phyloP scores from a whole-genome alignment of 2,329 filamentous ascomycete genomes.

The Exophiala mesophila region DNA sequence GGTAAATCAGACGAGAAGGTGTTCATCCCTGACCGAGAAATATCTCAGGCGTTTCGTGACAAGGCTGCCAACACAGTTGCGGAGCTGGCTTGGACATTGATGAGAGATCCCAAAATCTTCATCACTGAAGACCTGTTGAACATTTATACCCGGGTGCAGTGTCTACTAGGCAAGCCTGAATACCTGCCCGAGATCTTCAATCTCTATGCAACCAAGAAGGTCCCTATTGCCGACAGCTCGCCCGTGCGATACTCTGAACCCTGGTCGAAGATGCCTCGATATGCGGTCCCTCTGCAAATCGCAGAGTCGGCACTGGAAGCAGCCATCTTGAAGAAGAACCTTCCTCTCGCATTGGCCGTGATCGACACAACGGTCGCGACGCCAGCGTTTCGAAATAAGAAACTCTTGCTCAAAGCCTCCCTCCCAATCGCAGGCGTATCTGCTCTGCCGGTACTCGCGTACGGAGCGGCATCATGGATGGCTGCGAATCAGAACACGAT shows the following conservation, averaged over 20 bases:
- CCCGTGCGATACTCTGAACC: conserved; percentile 57
- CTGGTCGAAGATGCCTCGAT: conserved; percentile 64
- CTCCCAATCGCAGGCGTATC: conserved; percentile 37
- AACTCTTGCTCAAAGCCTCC: conserved; percentile 40
- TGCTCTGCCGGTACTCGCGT: conserved; percentile 46
- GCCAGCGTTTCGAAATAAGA: conserved; percentile 40
- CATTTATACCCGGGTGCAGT: conserved; percentile 71
- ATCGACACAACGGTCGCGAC: conserved; percentile 57
- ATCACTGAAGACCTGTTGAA: conserved; percentile 69
- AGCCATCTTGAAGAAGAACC: conserved; percentile 72
- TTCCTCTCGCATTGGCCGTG: conserved; percentile 72
- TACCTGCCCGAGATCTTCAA: conserved; percentile 74
- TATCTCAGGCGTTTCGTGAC: conserved; percentile 31
- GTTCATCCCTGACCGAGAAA: conserved; percentile 22
- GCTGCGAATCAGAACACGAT: conserved; percentile 67
- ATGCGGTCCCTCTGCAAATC: conserved; percentile 65
- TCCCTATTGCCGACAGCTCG: conserved; percentile 55
- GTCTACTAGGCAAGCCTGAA: conserved; percentile 65
- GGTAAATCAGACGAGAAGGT: conserved; percentile 20
- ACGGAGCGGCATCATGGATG: conserved; percentile 54
- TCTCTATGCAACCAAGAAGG: conserved; percentile 78
- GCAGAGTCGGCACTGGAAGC: conserved; percentile 71
- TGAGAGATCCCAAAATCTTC: conserved; percentile 71
- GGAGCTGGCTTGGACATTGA: conserved; percentile 59
- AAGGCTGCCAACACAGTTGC: conserved; percentile 45